Percentiles rank a stretch among this genome's conserved stretches.
Evolutionary conservation across 176 grass and related monocot genomes (phyloP).

Genomic region (Carex parvula): DNA sequence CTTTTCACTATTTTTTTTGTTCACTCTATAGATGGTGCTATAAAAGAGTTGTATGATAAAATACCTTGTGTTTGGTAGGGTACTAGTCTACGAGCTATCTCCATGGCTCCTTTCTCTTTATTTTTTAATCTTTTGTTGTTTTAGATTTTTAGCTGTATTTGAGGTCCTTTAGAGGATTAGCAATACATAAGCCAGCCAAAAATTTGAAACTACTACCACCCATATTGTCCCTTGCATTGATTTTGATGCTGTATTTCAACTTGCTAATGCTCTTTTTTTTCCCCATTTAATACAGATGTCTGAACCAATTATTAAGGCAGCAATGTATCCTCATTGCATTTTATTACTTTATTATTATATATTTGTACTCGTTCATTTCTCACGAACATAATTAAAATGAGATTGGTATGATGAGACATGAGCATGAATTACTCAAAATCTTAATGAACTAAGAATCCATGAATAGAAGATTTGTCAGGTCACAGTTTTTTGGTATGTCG

Average conservation of each 20-base stretch:
- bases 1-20: background rate
- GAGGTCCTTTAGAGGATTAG: background rate
- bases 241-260: slow-evolving; percentile 9
- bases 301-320: slow-evolving; percentile 80
- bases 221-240: background rate
- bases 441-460: background rate
- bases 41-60: background rate
- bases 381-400: background rate
- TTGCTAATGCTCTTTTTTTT: slow-evolving; percentile 8
- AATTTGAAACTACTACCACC: background rate
- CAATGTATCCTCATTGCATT: slow-evolving; percentile 70
- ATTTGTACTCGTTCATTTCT: background rate
- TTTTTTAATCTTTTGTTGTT: background rate
- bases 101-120: background rate
- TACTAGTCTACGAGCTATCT: background rate
- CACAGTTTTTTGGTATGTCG: background rate
- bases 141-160: slow-evolving; percentile 5
- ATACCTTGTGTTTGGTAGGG: background rate
- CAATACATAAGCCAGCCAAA: background rate
- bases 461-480: background rate
- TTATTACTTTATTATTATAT: background rate
- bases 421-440: background rate
- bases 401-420: background rate
- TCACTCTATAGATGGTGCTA: background rate
- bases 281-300: slow-evolving; percentile 50